Percentiles rank a stretch among this genome's conserved stretches.
phyloP scores from a whole-genome alignment of 192 early-diverging fungal genomes.

The Anaeromyces robustus region DNA sequence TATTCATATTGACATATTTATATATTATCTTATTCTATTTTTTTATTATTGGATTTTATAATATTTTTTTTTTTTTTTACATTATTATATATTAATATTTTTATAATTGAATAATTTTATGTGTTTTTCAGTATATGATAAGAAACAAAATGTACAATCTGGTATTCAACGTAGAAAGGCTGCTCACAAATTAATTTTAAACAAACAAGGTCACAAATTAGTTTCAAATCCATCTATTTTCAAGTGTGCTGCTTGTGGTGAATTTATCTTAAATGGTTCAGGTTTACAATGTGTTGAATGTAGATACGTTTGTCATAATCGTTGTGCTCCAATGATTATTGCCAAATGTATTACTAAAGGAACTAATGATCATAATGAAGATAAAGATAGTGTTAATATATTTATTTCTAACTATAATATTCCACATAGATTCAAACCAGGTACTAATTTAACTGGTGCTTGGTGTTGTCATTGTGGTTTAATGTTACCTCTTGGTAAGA shows the following conservation, averaged over 20 bases:
- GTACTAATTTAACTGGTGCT: conserved; percentile 48
- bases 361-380: conserved; percentile 6
- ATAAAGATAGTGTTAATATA: not conserved
- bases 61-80: too few species aligned
- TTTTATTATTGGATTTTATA: too few species aligned
- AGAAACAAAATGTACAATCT: not conserved
- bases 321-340: conserved; percentile 68
- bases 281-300: conserved; percentile 93
- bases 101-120: not conserved
- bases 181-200: not conserved
- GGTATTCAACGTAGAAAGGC: not conserved
- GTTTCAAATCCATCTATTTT: conserved; percentile 80
- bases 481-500: conserved; percentile 78
- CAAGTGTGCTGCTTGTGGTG: conserved; percentile 90
- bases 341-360: conserved; percentile 74
- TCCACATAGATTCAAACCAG: conserved; percentile 83
- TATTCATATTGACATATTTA: too few species aligned
- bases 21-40: too few species aligned
- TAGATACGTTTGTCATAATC: conserved; percentile 83
- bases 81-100: not conserved
- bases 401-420: conserved; percentile 67
- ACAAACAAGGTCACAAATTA: conserved; percentile 79
- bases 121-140: not conserved
- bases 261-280: conserved; percentile 77
- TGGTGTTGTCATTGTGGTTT: conserved; percentile 98